Evolutionary conservation across 1,284 basidiomycete genomes (phyloP).

Genomic region (Ustilago nuda): DNA sequence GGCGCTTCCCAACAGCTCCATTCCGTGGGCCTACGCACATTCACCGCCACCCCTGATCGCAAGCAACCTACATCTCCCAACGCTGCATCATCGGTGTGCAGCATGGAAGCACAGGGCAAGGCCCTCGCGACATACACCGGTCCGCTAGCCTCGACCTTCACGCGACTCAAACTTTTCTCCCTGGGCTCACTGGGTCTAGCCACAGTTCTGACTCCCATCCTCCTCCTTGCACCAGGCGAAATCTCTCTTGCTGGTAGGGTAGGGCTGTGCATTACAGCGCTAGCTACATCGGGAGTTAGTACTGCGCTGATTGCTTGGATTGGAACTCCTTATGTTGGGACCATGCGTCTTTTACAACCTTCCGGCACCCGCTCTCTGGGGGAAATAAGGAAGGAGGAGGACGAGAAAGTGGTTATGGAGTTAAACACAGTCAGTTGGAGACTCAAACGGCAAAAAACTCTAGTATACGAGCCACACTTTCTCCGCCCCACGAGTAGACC

Average conservation of each 20-base stretch:
- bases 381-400: too few species aligned
- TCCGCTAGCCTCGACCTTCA: conserved; percentile 79
- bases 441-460: conserved; percentile 75
- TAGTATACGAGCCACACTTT: conserved; percentile 81
- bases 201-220: conserved; percentile 79
- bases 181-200: conserved; percentile 81
- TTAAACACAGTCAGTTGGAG: conserved; percentile 78
- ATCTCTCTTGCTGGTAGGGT: conserved; percentile 79
- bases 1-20: neutral
- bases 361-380: neutral
- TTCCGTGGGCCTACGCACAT: neutral
- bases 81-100: too few species aligned
- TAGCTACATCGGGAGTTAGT: conserved; percentile 78
- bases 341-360: conserved; percentile 64
- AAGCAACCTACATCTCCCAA: too few species aligned
- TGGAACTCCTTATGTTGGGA: conserved; percentile 73
- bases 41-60: conserved; percentile 7
- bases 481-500: conserved; percentile 78
- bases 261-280: conserved; percentile 77
- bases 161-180: conserved; percentile 83
- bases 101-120: neutral
- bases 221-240: conserved; percentile 82
- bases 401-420: conserved; percentile 12
- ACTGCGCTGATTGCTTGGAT: conserved; percentile 82
- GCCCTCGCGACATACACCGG: conserved; percentile 71